Conservation (phyloP, 257 asterid genomes). For the Scutellaria barbata region DNA sequence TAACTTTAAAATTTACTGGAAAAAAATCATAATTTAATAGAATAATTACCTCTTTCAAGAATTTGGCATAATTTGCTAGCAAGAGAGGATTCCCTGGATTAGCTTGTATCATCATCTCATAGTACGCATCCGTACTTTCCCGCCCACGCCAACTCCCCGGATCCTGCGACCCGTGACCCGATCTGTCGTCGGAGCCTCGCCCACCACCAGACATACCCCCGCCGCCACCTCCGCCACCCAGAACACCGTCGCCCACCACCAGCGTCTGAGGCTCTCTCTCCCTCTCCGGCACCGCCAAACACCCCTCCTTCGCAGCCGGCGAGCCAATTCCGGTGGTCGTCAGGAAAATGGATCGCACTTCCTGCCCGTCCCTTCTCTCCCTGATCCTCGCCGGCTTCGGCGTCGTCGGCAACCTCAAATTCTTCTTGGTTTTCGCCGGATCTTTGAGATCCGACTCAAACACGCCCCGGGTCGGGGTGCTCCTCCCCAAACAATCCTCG, state of each 20-base stretch:
- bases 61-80: conserved; percentile 77
- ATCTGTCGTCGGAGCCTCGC: conserved; percentile 49
- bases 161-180: conserved; percentile 52
- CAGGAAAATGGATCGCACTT: conserved; percentile 38
- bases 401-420: conserved; percentile 36
- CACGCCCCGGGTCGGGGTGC: conserved; percentile 28
- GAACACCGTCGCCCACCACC: conserved; percentile 45
- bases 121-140: conserved; percentile 61
- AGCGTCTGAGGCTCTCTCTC: conserved; percentile 44
- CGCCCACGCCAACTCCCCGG: conserved; percentile 59
- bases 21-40: too few species aligned
- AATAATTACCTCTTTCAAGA: conserved; percentile 67
- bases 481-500: conserved; percentile 43
- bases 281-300: conserved; percentile 35
- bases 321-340: conserved; percentile 49
- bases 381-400: conserved; percentile 44
- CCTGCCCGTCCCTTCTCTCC: conserved; percentile 41
- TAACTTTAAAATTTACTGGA: too few species aligned
- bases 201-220: conserved; percentile 58
- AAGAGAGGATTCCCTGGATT: conserved; percentile 73
- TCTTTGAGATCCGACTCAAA: conserved; percentile 50
- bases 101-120: conserved; percentile 71
- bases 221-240: conserved; percentile 45
- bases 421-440: conserved; percentile 46
- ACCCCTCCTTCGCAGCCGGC: conserved; percentile 32